Evolutionary conservation across 768 basidiomycete genomes (phyloP).

Genomic region (Brasilioporus rufonigricans): DNA sequence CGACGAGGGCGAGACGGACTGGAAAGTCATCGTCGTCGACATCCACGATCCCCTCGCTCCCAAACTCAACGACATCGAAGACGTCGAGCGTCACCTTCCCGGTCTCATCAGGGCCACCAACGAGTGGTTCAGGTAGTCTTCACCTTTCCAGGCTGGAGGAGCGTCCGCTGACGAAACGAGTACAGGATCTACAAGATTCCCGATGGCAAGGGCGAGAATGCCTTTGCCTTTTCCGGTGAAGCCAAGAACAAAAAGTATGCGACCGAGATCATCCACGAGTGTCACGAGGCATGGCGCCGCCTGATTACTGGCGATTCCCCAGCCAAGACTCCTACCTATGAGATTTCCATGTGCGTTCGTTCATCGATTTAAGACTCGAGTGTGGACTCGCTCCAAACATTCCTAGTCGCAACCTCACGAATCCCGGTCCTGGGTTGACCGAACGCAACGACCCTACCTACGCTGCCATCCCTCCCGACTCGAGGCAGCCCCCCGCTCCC

Average conservation of each 20-base stretch:
- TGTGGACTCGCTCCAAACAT: conserved; percentile 1
- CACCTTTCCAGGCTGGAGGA: too few relatives aligned
- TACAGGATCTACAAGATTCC: conserved; percentile 92
- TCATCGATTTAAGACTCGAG: neutral
- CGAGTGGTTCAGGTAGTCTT: conserved; percentile 93
- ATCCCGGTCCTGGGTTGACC: conserved; percentile 66
- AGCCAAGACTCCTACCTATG: conserved; percentile 68
- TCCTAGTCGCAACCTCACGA: conserved; percentile 75
- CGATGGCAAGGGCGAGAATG: conserved; percentile 95
- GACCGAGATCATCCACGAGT: conserved; percentile 98
- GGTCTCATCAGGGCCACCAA: conserved; percentile 96
- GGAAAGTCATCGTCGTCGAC: conserved; percentile 99
- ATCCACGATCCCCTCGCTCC: conserved; percentile 92
- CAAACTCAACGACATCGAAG: conserved; percentile 98
- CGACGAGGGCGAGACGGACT: conserved; percentile 99
- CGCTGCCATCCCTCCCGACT: conserved; percentile 67
- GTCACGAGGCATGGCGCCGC: conserved; percentile 78
- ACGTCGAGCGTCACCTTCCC: conserved; percentile 96
- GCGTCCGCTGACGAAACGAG: neutral
- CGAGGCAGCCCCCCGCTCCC: conserved; percentile 80
- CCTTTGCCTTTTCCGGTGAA: conserved; percentile 98
- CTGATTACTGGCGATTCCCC: conserved; percentile 69
- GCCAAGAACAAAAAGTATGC: conserved; percentile 99
- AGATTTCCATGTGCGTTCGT: conserved; percentile 77
- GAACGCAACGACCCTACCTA: conserved; percentile 62